Base-by-base conservation (phyloP, 2,329 filamentous ascomycete genomes). In the Xylaria arbuscula region DNA sequence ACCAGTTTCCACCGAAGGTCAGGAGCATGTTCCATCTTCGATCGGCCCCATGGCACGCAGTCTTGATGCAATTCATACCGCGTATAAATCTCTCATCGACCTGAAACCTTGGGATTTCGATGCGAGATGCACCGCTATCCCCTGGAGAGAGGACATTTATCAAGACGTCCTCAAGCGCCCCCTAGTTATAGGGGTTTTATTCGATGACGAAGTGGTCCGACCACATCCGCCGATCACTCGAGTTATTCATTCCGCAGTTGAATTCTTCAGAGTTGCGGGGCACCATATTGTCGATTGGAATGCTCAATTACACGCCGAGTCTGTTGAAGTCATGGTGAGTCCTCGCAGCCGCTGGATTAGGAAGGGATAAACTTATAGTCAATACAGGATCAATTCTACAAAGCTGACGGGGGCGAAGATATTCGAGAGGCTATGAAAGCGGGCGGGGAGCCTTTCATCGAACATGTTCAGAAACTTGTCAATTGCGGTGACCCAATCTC, bases 1-100 rank as follows among this genome's bases (percentile, higher is more conserved):
- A 0, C 82, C 86, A 0, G 88, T 90, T 0, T 89, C 88, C 0
- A 89, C 86, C 0, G 87, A 90, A 48, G 88, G 89, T 2, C 88
- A 90, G 72, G 87, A 90, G 64, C 88, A 90, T 76, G 85, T 90
- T 0, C 88, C 88, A 1, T 90, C 88, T 0, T 83, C 87, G 0
- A 79, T 90, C n/a, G 88, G 89, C 0, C 89, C 89, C 1, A 82
- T 91, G 79, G 80, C 86, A 6, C 81, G 88, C 6, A 82, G 81
- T 66, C 74, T 89, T 3, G 75, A 80, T 2, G 87, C 87, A 0
- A 77, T 91, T 1, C 79, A 80, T 8, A 78, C 82, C 1, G 80
- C 83, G 10, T 89, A 83, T 71, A 84, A 81, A 69, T 80, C 82
- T 0, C 72, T 89, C 0, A 80, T 85, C 9, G 75, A 82, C 6